These are phyloP conservation scores for Boletus chippewaensis DNA, from an alignment of 1,284 basidiomycete genomes.

Conservation along the genomic window DNA sequence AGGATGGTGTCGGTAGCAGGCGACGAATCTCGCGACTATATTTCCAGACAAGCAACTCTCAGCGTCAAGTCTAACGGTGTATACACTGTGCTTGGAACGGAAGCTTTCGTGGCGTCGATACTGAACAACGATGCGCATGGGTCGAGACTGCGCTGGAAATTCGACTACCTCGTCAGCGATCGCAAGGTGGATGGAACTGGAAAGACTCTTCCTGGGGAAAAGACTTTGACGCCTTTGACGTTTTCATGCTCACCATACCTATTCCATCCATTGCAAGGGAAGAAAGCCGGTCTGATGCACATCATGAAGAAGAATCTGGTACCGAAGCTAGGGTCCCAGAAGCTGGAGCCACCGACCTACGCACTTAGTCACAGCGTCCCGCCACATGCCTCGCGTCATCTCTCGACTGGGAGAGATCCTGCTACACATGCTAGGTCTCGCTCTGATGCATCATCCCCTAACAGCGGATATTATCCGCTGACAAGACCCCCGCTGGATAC, in stretches of 20 bases:
- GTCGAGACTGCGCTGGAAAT: slow-evolving; percentile 56
- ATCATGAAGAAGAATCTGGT: slow-evolving; percentile 62
- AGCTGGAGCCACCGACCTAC: slow-evolving; percentile 41
- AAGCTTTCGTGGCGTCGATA: slow-evolving; percentile 34
- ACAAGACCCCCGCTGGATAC: slow-evolving; percentile 9
- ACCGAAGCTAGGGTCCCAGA: slow-evolving; percentile 53
- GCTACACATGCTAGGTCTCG: slow-evolving; percentile 22
- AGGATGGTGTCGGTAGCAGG: slow-evolving; percentile 58
- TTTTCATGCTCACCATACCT: slow-evolving; percentile 69
- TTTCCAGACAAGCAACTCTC: slow-evolving; percentile 64
- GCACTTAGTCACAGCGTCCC: background rate
- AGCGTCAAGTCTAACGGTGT: slow-evolving; percentile 62
- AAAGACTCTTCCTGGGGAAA: slow-evolving; percentile 53
- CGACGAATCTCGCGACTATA: slow-evolving; percentile 62
- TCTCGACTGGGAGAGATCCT: slow-evolving; percentile 6
- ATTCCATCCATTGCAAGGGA: slow-evolving; percentile 56
- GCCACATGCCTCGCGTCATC: slow-evolving; percentile 5
- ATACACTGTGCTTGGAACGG: slow-evolving; percentile 63
- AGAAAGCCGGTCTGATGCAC: slow-evolving; percentile 59
- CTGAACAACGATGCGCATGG: slow-evolving; percentile 14
- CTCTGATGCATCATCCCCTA: slow-evolving; percentile 22
- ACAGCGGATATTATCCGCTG: slow-evolving; percentile 3
- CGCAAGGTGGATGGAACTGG: slow-evolving; percentile 42
- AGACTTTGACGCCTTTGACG: slow-evolving; percentile 59
- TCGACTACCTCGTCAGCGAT: slow-evolving; percentile 70